Conservation (phyloP, 1,284 basidiomycete genomes). For the Naganishia cerealis region DNA sequence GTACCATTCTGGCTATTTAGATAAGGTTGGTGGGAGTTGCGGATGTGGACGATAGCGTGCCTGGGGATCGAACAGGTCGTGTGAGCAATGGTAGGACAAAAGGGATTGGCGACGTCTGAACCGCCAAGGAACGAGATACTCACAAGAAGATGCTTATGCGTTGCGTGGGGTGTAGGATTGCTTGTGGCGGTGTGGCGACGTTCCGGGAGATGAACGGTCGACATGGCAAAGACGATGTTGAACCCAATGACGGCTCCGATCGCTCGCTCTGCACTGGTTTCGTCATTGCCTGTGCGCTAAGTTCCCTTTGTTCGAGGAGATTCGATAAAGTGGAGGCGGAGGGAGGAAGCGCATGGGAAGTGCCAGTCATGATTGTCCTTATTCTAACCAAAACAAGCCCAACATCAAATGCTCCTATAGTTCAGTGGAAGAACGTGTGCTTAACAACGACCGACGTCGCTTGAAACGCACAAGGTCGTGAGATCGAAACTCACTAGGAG, state of each 20-base stretch:
- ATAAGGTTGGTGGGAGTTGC: background rate
- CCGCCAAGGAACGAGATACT: background rate
- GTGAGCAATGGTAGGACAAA: background rate
- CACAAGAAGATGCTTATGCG: background rate
- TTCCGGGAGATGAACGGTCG: background rate
- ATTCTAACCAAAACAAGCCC: background rate
- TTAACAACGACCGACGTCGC: constrained; percentile 7
- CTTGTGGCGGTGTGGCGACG: background rate
- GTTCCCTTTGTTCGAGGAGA: constrained; percentile 22
- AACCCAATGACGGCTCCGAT: constrained; percentile 7
- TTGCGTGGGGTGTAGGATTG: background rate
- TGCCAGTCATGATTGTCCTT: too few species aligned
- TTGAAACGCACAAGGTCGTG: constrained; percentile 16
- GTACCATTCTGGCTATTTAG: constrained; percentile 21
- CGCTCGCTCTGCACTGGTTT: background rate
- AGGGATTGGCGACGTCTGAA: background rate
- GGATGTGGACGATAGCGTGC: background rate
- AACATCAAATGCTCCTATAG: constrained; percentile 14
- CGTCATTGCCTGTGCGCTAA: constrained; percentile 19
- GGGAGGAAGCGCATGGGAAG: constrained; percentile 10
- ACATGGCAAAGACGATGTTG: background rate
- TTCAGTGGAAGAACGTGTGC: constrained; percentile 29
- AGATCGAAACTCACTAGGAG: constrained; percentile 15
- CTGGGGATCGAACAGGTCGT: background rate
- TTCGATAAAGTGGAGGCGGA: constrained; percentile 15